Percentiles rank a stretch among this genome's conserved stretches.
Evolutionary conservation across 108 stramenopile genomes (phyloP).

Genomic region (Pseudonitzschia multiseries): DNA sequence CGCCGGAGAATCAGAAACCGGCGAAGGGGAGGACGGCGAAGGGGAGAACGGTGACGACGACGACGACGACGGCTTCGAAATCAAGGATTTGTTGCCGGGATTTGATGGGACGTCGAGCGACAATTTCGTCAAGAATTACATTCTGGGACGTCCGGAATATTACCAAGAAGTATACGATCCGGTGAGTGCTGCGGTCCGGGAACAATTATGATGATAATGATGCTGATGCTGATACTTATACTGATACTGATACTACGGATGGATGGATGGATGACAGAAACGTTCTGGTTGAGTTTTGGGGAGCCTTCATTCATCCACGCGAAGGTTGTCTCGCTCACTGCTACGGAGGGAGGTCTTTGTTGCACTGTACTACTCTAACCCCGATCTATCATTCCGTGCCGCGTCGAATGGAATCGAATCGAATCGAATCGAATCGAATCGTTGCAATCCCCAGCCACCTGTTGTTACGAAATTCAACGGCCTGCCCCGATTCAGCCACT

Average conservation of each 20-base stretch:
- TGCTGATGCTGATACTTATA: no score
- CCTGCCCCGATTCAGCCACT: constrained; percentile 44
- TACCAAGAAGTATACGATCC: constrained; percentile 4
- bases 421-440: background rate
- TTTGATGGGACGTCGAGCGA: background rate
- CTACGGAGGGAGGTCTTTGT: no score
- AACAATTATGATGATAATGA: no score
- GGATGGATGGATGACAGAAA: no score
- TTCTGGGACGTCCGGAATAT: background rate
- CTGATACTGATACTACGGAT: no score
- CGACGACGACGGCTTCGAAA: background rate
- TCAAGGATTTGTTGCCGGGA: constrained; percentile 2
- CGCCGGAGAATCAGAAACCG: background rate
- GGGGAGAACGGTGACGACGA: background rate
- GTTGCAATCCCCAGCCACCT: background rate
- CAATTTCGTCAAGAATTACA: constrained; percentile 6
- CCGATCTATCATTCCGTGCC: background rate
- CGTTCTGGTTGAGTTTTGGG: no score
- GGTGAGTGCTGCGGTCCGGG: background rate
- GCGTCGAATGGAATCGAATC: background rate
- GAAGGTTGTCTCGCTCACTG: background rate
- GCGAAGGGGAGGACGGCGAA: background rate
- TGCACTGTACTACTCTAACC: background rate
- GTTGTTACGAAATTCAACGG: background rate
- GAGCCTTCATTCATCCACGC: no score